Percentiles rank a stretch among this genome's conserved stretches.
These are phyloP conservation scores for Parietaria judaica DNA, from an alignment of 306 rosid genomes.

Conservation along the genomic window DNA sequence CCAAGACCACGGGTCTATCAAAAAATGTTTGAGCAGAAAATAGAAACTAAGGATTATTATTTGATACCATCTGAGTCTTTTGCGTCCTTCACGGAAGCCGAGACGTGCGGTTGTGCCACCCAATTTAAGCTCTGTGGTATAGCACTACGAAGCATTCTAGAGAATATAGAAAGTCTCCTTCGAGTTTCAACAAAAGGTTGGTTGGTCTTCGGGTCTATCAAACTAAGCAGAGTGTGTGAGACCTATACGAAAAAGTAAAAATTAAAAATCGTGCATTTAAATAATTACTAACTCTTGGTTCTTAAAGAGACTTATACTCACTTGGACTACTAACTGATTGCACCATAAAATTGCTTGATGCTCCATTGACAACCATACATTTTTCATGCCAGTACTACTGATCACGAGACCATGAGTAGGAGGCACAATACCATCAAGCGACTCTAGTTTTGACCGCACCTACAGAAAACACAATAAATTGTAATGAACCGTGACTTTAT, in stretches of 20 bases:
- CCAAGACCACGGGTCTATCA: too few relatives aligned
- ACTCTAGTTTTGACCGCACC: slow-evolving; percentile 76
- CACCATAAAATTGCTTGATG: slow-evolving; percentile 99
- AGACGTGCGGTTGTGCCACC: slow-evolving; percentile 41
- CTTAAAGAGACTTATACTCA: slow-evolving; percentile 30
- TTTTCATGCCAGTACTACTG: slow-evolving; percentile 85
- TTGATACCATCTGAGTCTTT: slow-evolving; percentile 57
- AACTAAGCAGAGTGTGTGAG: slow-evolving; percentile 89
- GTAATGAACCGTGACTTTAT: background rate
- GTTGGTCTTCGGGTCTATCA: slow-evolving; percentile 68
- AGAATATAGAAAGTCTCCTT: slow-evolving; percentile 53
- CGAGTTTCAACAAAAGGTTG: slow-evolving; percentile 58
- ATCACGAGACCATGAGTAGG: slow-evolving; percentile 96
- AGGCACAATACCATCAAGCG: slow-evolving; percentile 91
- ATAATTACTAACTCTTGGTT: slow-evolving; percentile 18
- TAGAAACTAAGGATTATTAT: background rate
- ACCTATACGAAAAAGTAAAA: slow-evolving; percentile 54
- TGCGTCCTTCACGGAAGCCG: slow-evolving; percentile 33
- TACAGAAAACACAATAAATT: slow-evolving; percentile 24
- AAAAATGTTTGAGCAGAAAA: background rate
- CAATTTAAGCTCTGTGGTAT: slow-evolving; percentile 57
- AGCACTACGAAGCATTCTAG: slow-evolving; percentile 87
- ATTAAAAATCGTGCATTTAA: background rate
- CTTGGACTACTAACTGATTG: slow-evolving; percentile 89
- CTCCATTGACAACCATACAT: slow-evolving; percentile 99